These are phyloP conservation scores for Coriaria nepalensis DNA, from an alignment of 306 rosid species.

Conservation along the genomic window DNA sequence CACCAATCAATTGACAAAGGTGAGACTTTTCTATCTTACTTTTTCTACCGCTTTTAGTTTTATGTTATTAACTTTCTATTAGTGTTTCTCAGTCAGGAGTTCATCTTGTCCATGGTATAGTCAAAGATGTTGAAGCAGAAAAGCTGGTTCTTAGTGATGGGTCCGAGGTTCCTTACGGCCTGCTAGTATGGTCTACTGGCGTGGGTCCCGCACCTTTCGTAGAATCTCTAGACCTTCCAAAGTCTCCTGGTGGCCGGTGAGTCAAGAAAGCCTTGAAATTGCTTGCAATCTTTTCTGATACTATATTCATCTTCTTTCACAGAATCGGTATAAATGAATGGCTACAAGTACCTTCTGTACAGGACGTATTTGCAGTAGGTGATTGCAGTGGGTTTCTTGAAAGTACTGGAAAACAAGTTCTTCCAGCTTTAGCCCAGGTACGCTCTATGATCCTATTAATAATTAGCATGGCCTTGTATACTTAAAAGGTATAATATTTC, in stretches of 20 bases:
- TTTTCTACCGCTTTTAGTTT: neutral
- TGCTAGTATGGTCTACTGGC: constrained; percentile 96
- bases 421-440: constrained; percentile 97
- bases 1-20: constrained; percentile 77
- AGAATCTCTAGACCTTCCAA: constrained; percentile 48
- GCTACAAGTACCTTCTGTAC: constrained; percentile 63
- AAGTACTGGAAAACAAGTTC: constrained; percentile 69
- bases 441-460: constrained; percentile 1
- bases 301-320: too few species aligned
- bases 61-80: constrained; percentile 1
- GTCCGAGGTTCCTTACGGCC: constrained; percentile 87
- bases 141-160: constrained; percentile 76
- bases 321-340: constrained; percentile 94
- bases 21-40: constrained; percentile 10
- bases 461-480: neutral
- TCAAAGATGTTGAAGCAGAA: constrained; percentile 66
- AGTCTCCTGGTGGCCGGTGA: constrained; percentile 95
- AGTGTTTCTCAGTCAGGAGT: constrained; percentile 81
- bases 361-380: constrained; percentile 78
- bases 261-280: too few species aligned
- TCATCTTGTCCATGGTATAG: constrained; percentile 76
- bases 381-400: constrained; percentile 92
- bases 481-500: too few species aligned
- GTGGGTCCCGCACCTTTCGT: constrained; percentile 85
- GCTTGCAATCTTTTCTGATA: too few species aligned